Evolutionary conservation across 805 yeast genomes (phyloP).

Genomic region (Lachancea kluyveri): DNA sequence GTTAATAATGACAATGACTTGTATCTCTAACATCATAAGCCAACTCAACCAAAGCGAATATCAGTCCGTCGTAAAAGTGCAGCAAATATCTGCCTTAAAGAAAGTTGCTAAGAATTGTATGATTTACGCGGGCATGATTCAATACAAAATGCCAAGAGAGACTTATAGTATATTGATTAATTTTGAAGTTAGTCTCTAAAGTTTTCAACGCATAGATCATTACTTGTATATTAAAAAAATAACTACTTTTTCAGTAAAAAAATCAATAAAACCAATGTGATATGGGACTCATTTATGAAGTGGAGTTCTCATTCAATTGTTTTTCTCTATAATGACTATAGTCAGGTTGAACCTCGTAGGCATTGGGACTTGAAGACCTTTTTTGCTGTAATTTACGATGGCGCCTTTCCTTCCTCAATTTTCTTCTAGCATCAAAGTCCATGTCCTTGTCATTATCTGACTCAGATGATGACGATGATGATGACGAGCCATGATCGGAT

Average conservation of each 20-base stretch:
- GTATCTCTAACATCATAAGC: slow-evolving; percentile 54
- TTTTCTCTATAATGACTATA: slow-evolving; percentile 31
- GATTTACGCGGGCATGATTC: slow-evolving; percentile 93
- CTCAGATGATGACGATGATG: slow-evolving; percentile 34
- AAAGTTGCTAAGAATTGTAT: slow-evolving; percentile 78
- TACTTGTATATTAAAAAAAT: not conserved
- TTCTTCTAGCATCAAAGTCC: slow-evolving; percentile 29
- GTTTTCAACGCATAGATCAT: not conserved
- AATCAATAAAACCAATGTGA: not conserved
- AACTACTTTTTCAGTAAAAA: not conserved
- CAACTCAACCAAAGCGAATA: slow-evolving; percentile 35
- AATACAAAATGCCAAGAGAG: slow-evolving; percentile 84
- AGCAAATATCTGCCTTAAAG: slow-evolving; percentile 48
- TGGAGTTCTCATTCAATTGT: slow-evolving; percentile 3
- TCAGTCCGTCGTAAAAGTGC: slow-evolving; percentile 42
- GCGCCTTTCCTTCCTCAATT: slow-evolving; percentile 31
- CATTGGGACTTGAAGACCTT: slow-evolving; percentile 53
- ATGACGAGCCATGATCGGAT: slow-evolving; percentile 19
- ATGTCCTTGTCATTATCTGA: slow-evolving; percentile 34
- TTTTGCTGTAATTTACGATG: slow-evolving; percentile 23
- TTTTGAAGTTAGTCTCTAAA: slow-evolving; percentile 43
- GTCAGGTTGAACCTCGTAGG: slow-evolving; percentile 83
- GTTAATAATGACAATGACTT: slow-evolving; percentile 74
- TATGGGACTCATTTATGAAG: not conserved
- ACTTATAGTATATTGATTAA: slow-evolving; percentile 65